Evolutionary conservation across 257 asterid species (phyloP), one percentile per base, ranked within the genome.

Genomic region (Solanum medicagineum): DNA sequence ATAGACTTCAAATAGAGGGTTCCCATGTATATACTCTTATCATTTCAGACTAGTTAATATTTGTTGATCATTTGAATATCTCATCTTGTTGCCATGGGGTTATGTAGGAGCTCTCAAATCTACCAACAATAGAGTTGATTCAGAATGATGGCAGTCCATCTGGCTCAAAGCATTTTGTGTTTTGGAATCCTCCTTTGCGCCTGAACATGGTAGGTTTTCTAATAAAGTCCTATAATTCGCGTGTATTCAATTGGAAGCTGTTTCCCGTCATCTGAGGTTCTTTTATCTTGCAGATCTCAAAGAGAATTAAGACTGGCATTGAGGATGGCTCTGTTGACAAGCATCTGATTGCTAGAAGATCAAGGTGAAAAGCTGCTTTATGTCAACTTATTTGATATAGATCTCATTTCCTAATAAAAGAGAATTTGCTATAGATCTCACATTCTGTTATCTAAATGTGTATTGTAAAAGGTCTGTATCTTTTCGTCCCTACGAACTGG

Each of bases 111-210:
- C 92, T 96, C 49, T 98, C 98, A 84, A 92, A 88, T 89, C 66
- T 94, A 81, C 87, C 93, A 70, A 70, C 91, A 60, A 86, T 92
- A 65, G 97, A 96, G 90, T 91, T 96, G 87, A 90, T 96, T 85
- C 89, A 94, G 83, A 92, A 91, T 70, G 99, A 96, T 91, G 98
- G 99, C 84, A 96, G 99, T 92, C 98, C 99, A 88, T 96, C 99
- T 45, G 93, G 94, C 84, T 88, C 86, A 89, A 96, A 96, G 94
- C 92, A 87, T 81, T 95, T 96, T 87, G 85, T 92, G 89, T 96
- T 96, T 80, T 96, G 99, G 99, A 96, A 96, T 90, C 99, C 98
- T 80, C 97, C 99, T 86, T 83, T 93, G 70, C 85, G 91, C 90
- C 87, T 88, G 87, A 93, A 90, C 95, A 94, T 88, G 74, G 99